Conservation (phyloP, 495 filamentous ascomycete genomes). For the Rostrohypoxylon terebratum region DNA sequence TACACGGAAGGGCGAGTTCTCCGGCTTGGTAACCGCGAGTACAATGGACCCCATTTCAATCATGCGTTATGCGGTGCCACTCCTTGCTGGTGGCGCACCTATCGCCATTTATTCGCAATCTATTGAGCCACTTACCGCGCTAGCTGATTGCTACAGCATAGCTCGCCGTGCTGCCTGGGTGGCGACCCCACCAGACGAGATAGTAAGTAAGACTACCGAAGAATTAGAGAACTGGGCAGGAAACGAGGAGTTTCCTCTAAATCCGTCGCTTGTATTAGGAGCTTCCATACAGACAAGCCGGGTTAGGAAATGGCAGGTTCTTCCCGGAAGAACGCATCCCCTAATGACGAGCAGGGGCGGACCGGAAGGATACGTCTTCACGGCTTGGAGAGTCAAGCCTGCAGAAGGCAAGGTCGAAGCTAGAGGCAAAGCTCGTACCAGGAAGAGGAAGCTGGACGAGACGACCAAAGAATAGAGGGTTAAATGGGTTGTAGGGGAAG, state of each 20-base stretch:
- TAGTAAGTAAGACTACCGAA: conserved; percentile 50
- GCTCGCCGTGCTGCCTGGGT: conserved; percentile 78
- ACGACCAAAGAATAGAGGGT: conserved; percentile 11
- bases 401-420: conserved; percentile 81
- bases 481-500: background rate
- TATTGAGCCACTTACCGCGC: conserved; percentile 77
- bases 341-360: conserved; percentile 90
- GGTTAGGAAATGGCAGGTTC: conserved; percentile 84
- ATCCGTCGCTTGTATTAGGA: conserved; percentile 84
- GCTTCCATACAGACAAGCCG: conserved; percentile 82
- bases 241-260: conserved; percentile 78
- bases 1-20: conserved; percentile 79
- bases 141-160: conserved; percentile 84
- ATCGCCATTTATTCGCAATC: conserved; percentile 86
- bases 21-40: conserved; percentile 83
- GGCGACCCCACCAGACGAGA: conserved; percentile 51
- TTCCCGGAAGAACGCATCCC: conserved; percentile 93
- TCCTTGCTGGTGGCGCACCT: conserved; percentile 83
- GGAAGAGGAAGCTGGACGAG: conserved; percentile 65
- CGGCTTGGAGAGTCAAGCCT: conserved; percentile 82
- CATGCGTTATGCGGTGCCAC: conserved; percentile 76
- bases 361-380: conserved; percentile 90
- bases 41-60: conserved; percentile 83
- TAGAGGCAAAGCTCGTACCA: conserved; percentile 77
- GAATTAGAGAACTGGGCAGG: conserved; percentile 63